Base-by-base conservation (phyloP, 2,329 filamentous ascomycete genomes). In the Coniochaeta pulveracea region DNA sequence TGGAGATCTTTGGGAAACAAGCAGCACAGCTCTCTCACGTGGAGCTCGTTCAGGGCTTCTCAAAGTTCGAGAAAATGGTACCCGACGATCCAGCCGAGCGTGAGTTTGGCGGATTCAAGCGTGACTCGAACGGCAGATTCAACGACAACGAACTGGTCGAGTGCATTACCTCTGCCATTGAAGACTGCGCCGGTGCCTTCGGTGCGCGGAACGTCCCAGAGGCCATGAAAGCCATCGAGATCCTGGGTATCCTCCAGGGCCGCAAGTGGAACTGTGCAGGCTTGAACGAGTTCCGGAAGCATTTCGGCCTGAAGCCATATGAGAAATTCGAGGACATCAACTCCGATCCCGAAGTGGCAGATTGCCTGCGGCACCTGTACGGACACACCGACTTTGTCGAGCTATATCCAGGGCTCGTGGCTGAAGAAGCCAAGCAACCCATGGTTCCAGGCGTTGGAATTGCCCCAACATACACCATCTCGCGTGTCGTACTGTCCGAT, bases 251-350 rank as follows among this genome's bases (percentile, higher is more conserved):
- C 37, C 64, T 84, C 30, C 82, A 86, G 40, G 74, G 80, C 4
- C 69, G 85, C 28, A 68, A 70, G 35, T 93, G 85, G 85, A 79
- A 85, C 39, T 58, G 85, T 7, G 79, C 80, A 0, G 78, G 80
- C 0, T 62, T 93, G 39, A 93, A 93, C 48, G 85, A 91, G 59
- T 93, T 91, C 63, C 72, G 85, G 34, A 78, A 81, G 51, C 82
- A 86, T 58, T 88, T 89, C 45, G 76, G 78, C 2, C 62, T 93
- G 5, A 81, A 82, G 55, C 70, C 73, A 1, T 79, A 93, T 48
- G 72, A 77, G 15, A 80, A 66, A 0, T 93, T 93, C 39, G 81
- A 88, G 51, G 82, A 88, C 33, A 86, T 93, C 58, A 91, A 88
- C 52, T 75, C 78, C 0, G 79, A 91, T 43, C 78, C 78, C 0